Base-by-base conservation (phyloP, 2,329 filamentous ascomycete species). In the Gliomastix tumulicola region DNA sequence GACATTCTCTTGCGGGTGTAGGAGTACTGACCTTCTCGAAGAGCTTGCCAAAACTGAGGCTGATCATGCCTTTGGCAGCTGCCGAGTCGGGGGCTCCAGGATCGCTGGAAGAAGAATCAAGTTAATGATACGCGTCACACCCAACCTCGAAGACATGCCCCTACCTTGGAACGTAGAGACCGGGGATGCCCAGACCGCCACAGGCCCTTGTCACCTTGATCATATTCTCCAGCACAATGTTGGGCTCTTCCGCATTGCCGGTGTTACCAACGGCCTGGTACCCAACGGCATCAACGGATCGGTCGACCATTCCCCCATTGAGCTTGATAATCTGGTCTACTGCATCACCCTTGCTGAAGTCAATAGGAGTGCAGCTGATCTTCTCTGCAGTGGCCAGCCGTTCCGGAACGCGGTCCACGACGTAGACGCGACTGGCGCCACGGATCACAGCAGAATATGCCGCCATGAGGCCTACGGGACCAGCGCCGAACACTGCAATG, bases 401-500 rank as follows among this genome's bases (percentile, higher is more conserved):
- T 48, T 79, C 76, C 1, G 68, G 64, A 0, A 82, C 76, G 19
- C 71, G 71, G 43, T 84, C 80, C 5, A 84, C 74, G 1, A 79
- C 74, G 37, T 66, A 83, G 1, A 84, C 73, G 12, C 63, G 68
- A 8, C 69, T 74, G 2, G 78, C 79, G 4, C 79, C 79, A 0
- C 78, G 68, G 4, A 83, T 54, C 1, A 72, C 54, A 1, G 71
- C 79, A 1, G 69, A 78, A 52, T 82, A 82, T 5, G 79, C 79
- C 4, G 78, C 76, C 71, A 83, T 80, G 5, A 82, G 55, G 2
- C 79, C 79, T 2, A 83, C 77, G 0, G 79, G 78, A 0, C 78
- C 76, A 4, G 73, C 76, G 1, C 78, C 79, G 40, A 82, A 82
- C 3, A 82, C 69, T 2, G 76, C 78, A 3, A 82, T 68, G n/a